These are phyloP conservation scores for Neofusicoccum sp. DNA, from an alignment of 2,329 filamentous ascomycete genomes.

Conservation along the genomic window DNA sequence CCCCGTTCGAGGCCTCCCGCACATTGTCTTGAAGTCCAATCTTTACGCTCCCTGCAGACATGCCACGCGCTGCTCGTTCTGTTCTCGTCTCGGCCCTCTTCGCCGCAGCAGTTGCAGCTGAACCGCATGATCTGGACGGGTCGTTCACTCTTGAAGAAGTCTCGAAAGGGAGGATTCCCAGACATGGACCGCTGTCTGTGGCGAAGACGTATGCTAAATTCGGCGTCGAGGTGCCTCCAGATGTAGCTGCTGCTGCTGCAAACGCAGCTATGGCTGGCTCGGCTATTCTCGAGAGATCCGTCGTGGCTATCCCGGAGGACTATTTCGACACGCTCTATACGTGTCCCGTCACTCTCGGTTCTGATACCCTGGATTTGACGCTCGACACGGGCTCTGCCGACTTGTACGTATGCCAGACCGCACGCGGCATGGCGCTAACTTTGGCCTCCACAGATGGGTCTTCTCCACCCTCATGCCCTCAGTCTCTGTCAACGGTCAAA, in stretches of 20 bases:
- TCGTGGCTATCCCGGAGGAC: conserved; percentile 23
- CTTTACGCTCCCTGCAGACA: not conserved
- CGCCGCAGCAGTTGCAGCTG: not conserved
- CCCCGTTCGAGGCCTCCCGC: not conserved
- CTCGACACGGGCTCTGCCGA: conserved; percentile 72
- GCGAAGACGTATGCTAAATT: conserved; percentile 46
- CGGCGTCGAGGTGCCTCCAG: conserved; percentile 33
- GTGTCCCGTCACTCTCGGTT: conserved; percentile 64
- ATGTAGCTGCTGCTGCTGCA: conserved; percentile 35
- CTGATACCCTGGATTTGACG: conserved; percentile 65
- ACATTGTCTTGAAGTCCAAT: not conserved
- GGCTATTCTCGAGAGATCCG: conserved; percentile 43
- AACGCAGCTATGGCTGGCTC: conserved; percentile 33
- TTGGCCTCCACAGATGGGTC: conserved; percentile 57
- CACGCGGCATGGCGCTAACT: not conserved
- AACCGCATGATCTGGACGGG: not conserved
- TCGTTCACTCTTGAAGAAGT: conserved; percentile 38
- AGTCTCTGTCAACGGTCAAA: conserved; percentile 56
- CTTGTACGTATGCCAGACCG: conserved; percentile 62
- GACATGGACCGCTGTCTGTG: conserved; percentile 37
- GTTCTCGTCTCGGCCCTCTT: not conserved
- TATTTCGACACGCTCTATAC: conserved; percentile 41
- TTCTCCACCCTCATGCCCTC: conserved; percentile 63
- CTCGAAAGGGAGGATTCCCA: conserved; percentile 29
- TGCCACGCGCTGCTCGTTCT: not conserved